Base-by-base conservation (phyloP, 495 filamentous ascomycete genomes). In the Penicillium daleae region DNA sequence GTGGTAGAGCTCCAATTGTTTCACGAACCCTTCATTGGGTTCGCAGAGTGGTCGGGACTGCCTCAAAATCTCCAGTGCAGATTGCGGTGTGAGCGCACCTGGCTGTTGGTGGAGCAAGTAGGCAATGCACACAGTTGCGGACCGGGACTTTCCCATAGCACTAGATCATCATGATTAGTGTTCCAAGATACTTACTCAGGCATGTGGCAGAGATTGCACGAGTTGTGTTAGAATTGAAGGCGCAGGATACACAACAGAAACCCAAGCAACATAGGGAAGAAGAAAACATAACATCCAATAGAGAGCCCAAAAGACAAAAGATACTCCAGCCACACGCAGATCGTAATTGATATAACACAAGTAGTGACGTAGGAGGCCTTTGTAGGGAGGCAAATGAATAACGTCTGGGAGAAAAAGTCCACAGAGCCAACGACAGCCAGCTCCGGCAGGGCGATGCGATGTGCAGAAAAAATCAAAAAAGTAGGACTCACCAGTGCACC, bases 61-160 rank as follows among this genome's bases (percentile, higher is more conserved):
- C 31, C 84, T 83, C 57, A 99, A 79, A 39, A 86, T 72, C 33
- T 74, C 72, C 48, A 93, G 77, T 8, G 90, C 88, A 53, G 86
- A 80, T 39, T 78, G 67, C 27, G 86, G 86, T 44, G 80, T 85
- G 59, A 88, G 80, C 22, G 70, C 71, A 29, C 71, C 75, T 69
- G 66, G 80, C 57, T 74, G 86, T 51, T 48, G 84, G 78, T 89
- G 87, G 70, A 97, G 89, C 56, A 98, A 79, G 76, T 92, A 97
- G 68, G 96, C 93, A 56, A 95, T 83, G 62, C 92, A 82, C 65
- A 92, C 82, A 48, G 92, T 87, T 63, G 92, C 89, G 24, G 93
- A 97, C 53, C 95, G 91, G 55, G 92, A 97, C 77, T 93, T 94
- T 33, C 95, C 95, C 92, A 97, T 96, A 32, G 92, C 93, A 83